Evolutionary conservation across 495 filamentous ascomycete genomes (phyloP).

Genomic region (Penicillium flavigenum): DNA sequence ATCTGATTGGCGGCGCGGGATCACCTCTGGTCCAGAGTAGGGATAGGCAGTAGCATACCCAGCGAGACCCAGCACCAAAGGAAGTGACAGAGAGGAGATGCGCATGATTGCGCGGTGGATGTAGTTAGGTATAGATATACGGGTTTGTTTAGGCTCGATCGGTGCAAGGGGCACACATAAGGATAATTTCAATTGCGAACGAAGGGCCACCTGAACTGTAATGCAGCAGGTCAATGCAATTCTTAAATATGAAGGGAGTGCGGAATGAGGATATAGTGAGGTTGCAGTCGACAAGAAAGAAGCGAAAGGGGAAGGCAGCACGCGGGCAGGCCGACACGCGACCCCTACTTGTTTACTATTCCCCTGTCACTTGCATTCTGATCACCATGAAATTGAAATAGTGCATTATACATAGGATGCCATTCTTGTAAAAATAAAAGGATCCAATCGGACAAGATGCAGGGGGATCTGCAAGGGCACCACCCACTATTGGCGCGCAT

Average conservation of each 20-base stretch:
- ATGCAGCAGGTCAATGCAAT: slow-evolving; percentile 20
- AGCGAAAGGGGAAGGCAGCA: slow-evolving; percentile 19
- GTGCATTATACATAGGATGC: background rate
- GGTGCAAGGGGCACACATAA: slow-evolving; percentile 5
- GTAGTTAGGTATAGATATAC: slow-evolving; percentile 6
- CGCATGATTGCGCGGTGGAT: slow-evolving; percentile 30
- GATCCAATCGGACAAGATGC: slow-evolving; percentile 7
- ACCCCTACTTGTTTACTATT: slow-evolving; percentile 15
- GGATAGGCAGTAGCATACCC: slow-evolving; percentile 29
- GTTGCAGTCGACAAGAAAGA: slow-evolving; percentile 3
- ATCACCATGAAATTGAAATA: no score
- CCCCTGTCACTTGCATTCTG: slow-evolving; percentile 7
- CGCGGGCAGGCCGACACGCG: slow-evolving; percentile 12
- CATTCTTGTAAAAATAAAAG: background rate
- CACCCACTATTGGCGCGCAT: slow-evolving; percentile 12
- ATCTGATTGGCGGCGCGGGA: slow-evolving; percentile 9
- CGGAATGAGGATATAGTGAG: slow-evolving; percentile 7
- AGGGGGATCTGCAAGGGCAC: slow-evolving; percentile 23
- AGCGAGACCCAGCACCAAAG: slow-evolving; percentile 29
- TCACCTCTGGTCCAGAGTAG: slow-evolving; percentile 10
- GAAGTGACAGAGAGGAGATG: slow-evolving; percentile 28
- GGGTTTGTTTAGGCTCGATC: slow-evolving; percentile 1
- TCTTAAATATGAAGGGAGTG: slow-evolving; percentile 13
- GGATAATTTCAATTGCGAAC: slow-evolving; percentile 14
- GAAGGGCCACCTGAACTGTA: slow-evolving; percentile 14